These are phyloP conservation scores for Aspergillus niger DNA, from an alignment of 2,329 filamentous ascomycete species.

Conservation along the genomic window DNA sequence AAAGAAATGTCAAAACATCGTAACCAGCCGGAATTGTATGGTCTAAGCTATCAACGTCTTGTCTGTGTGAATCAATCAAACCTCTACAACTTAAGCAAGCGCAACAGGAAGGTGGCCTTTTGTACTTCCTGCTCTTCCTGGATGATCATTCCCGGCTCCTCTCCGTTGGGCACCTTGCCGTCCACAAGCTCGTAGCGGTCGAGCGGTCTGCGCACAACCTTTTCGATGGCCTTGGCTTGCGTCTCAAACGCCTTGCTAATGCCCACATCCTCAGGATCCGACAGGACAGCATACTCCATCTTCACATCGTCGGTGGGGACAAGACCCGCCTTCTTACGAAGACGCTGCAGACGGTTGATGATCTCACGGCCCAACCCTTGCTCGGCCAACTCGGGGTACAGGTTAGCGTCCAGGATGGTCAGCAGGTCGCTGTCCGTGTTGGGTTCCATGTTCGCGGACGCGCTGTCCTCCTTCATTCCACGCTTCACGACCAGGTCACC, in stretches of 20 bases:
- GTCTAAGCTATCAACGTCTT: constrained; percentile 14
- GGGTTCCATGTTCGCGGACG: constrained; percentile 74
- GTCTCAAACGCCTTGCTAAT: constrained; percentile 69
- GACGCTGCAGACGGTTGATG: constrained; percentile 85
- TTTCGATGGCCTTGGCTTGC: constrained; percentile 70
- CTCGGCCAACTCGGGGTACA: constrained; percentile 81
- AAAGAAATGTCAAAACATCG: constrained; percentile 3
- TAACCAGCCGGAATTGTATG: constrained; percentile 13
- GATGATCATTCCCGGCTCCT: constrained; percentile 65
- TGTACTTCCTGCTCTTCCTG: constrained; percentile 87
- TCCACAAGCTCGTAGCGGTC: constrained; percentile 67
- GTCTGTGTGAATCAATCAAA: background rate
- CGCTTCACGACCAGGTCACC: constrained; percentile 84
- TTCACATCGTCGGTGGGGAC: constrained; percentile 90
- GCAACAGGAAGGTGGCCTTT: constrained; percentile 76
- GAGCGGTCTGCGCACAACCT: constrained; percentile 73
- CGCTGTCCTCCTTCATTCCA: constrained; percentile 71
- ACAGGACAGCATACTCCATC: constrained; percentile 85
- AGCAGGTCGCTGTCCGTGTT: constrained; percentile 89
- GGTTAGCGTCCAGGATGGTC: constrained; percentile 80
- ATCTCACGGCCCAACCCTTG: constrained; percentile 91
- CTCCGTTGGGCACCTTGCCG: constrained; percentile 56
- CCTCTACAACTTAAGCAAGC: constrained; percentile 69
- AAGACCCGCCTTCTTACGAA: constrained; percentile 91
- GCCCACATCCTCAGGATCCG: constrained; percentile 76